Conservation (phyloP, 257 asterid genomes). For the Fraxinus pennsylvanica region DNA sequence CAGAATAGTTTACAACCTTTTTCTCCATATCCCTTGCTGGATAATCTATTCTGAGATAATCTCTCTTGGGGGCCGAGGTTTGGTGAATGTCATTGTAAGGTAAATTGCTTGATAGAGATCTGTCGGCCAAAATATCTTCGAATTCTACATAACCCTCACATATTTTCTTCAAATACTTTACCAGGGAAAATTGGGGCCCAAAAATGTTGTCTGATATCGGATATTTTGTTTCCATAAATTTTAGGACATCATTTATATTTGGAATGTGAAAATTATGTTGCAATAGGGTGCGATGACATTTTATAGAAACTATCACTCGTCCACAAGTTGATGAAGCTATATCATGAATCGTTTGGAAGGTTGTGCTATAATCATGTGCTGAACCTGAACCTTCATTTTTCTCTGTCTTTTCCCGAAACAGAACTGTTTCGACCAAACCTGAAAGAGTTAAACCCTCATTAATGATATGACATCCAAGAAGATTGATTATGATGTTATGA, state of each 20-base stretch:
- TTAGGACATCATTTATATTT: slow-evolving; percentile 20
- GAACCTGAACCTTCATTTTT: slow-evolving; percentile 9
- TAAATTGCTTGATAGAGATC: slow-evolving; percentile 13
- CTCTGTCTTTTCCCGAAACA: neutral
- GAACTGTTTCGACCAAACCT: slow-evolving; percentile 20
- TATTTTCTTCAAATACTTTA: slow-evolving; percentile 32
- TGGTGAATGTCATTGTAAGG: slow-evolving; percentile 4
- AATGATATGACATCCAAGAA: neutral
- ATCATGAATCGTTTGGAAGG: slow-evolving; percentile 26
- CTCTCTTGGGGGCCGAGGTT: neutral
- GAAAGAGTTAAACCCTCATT: slow-evolving; percentile 14
- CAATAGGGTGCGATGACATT: slow-evolving; percentile 12
- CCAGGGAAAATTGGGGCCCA: slow-evolving; percentile 31
- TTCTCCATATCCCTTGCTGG: slow-evolving; percentile 18
- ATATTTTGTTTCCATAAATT: slow-evolving; percentile 12
- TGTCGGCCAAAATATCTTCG: slow-evolving; percentile 18
- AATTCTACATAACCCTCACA: slow-evolving; percentile 34
- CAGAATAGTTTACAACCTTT: slow-evolving; percentile 23
- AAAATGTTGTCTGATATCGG: neutral
- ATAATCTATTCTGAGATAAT: slow-evolving; percentile 7
- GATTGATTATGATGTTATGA: neutral
- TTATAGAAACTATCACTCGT: slow-evolving; percentile 33
- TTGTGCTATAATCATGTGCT: neutral
- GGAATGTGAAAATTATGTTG: slow-evolving; percentile 14
- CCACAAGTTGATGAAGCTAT: slow-evolving; percentile 50